Evolutionary conservation across 345 rosid genomes (phyloP), one percentile per base, ranked within the genome.

Genomic region (Euphorbia peplus): DNA sequence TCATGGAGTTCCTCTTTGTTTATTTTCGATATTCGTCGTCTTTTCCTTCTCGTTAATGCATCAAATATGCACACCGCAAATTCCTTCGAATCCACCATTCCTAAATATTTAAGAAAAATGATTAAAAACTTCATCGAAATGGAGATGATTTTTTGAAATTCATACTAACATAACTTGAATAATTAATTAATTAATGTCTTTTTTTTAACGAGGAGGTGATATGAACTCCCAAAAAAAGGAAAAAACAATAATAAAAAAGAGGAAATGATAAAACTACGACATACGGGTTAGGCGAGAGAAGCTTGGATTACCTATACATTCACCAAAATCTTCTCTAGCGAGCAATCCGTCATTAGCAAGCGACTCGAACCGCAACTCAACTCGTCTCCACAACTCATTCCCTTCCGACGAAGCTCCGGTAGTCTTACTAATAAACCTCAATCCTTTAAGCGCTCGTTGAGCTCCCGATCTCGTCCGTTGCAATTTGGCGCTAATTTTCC

Each of bases 1-100:
- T 89, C 97, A 19, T 55, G 83, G 65, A 95, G 95, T 79, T 91
- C 97, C 28, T 89, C 92, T 73, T 77, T 86, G 22, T 83, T 82
- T 48, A 95, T 80, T 77, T 81, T 87, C 75, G 60, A 70, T 16
- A 89, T 68, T 71, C 75, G 83, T 78, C 86, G 90, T 60, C 92
- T 71, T 58, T 76, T 63, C 73, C 95, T 66, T 71, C 99, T 64
- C 11, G 90, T 91, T 30, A 95, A 60, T 2, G 93, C 95, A 41
- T 95, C 92, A 68, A 90, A 91, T 51, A 88, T 85, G 50, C 96
- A 82, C 29, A 84, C 90, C 11, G 97, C 95, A 10, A 95, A 95
- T 72, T 95, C 99, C 86, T 87, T 87, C 14, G 95, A 88, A 75
- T 95, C 87, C 84, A 75, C 78, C 97, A 95, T 95, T 65, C 99